phyloP scores from a whole-genome alignment of 2,329 filamentous ascomycete genomes.

The Trematosphaeria pertusa region DNA sequence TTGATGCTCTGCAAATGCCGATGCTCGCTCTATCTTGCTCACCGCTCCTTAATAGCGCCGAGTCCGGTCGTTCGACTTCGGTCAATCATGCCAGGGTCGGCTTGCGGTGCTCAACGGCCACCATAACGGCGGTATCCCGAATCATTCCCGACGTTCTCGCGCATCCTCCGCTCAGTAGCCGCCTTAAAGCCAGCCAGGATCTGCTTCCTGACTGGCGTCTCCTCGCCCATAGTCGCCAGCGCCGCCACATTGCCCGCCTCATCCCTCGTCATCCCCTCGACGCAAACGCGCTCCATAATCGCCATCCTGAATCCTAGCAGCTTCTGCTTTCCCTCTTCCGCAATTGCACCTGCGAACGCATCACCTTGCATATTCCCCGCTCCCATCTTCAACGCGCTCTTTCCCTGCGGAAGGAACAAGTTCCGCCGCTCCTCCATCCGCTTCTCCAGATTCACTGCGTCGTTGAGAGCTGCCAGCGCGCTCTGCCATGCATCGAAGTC shows the following conservation, averaged over 20 bases:
- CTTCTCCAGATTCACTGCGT: slow-evolving; percentile 21
- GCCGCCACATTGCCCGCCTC: slow-evolving; percentile 5
- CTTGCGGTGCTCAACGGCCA: too few species aligned
- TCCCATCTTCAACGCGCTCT: slow-evolving; percentile 19
- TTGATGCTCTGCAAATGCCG: too few species aligned
- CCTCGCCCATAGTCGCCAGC: slow-evolving; percentile 4
- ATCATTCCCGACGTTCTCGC: too few species aligned
- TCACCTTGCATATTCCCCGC: slow-evolving; percentile 1
- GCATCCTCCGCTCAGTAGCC: too few species aligned
- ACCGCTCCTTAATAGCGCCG: too few species aligned
- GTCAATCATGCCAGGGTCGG: too few species aligned
- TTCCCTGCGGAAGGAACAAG: slow-evolving; percentile 20
- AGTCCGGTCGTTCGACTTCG: too few species aligned
- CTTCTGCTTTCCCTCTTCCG: background rate
- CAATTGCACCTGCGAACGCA: slow-evolving; percentile 3
- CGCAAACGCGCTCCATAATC: slow-evolving; percentile 26
- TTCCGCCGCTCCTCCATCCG: slow-evolving; percentile 23
- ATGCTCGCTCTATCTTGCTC: too few species aligned
- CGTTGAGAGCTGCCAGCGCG: background rate
- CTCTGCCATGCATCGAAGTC: slow-evolving; percentile 13
- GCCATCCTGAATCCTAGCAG: slow-evolving; percentile 16
- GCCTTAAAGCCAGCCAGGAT: too few species aligned
- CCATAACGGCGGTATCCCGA: too few species aligned
- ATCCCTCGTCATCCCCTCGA: slow-evolving; percentile 10
- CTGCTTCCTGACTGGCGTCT: slow-evolving; percentile 5